Evolutionary conservation across 495 filamentous ascomycete genomes (phyloP).

Genomic region (Opeltia flavorubescens): DNA sequence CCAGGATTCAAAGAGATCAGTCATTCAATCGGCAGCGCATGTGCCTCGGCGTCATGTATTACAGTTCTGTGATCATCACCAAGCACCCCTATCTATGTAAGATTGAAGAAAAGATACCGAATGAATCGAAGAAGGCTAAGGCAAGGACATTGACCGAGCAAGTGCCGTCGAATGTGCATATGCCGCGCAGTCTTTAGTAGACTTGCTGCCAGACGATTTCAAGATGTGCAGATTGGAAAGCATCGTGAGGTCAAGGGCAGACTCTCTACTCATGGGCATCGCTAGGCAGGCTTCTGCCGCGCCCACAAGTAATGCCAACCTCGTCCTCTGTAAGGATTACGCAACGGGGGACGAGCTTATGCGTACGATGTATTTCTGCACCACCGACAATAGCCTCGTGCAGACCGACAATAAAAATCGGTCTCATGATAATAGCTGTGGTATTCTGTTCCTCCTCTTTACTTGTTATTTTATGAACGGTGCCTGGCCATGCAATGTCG

Average conservation of each 20-base stretch:
- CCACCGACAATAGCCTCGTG: not conserved
- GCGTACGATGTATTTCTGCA: not conserved
- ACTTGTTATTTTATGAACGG: slow-evolving; percentile 44
- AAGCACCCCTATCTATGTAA: slow-evolving; percentile 52
- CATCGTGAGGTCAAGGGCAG: too few species aligned
- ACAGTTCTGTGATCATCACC: slow-evolving; percentile 44
- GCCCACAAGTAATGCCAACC: not conserved
- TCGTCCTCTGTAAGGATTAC: not conserved
- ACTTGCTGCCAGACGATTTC: slow-evolving; percentile 35
- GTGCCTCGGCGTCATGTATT: slow-evolving; percentile 41
- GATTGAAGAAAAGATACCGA: slow-evolving; percentile 32
- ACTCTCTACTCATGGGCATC: slow-evolving; percentile 40
- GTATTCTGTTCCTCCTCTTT: slow-evolving; percentile 36
- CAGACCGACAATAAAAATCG: slow-evolving; percentile 37
- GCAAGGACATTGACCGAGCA: slow-evolving; percentile 41
- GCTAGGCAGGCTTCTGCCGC: slow-evolving; percentile 49
- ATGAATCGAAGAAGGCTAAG: slow-evolving; percentile 27
- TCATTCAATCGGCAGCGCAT: slow-evolving; percentile 23
- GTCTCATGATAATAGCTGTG: slow-evolving; percentile 41
- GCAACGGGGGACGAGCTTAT: not conserved
- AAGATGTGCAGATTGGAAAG: slow-evolving; percentile 36
- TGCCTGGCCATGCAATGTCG: slow-evolving; percentile 37
- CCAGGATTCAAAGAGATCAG: slow-evolving; percentile 21
- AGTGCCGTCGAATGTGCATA: slow-evolving; percentile 40
- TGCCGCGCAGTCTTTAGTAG: slow-evolving; percentile 38